These are phyloP conservation scores for Phytophthora pluvialis DNA, from an alignment of 352 stramenopile species.

Conservation along the genomic window DNA sequence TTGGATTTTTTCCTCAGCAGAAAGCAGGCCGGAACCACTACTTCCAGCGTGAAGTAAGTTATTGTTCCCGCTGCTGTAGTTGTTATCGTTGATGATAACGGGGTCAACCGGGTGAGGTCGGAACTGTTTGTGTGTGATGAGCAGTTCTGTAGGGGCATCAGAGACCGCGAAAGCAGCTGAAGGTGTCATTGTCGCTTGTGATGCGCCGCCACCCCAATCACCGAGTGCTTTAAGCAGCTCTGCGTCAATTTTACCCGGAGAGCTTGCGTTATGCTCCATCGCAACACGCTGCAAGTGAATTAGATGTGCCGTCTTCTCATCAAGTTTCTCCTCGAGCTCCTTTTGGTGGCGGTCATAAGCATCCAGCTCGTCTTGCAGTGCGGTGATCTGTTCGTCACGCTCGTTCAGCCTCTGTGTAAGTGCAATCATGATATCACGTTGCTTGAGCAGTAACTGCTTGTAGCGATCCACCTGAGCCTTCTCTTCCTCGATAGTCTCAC, in stretches of 20 bases:
- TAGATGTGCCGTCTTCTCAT: conserved; percentile 93
- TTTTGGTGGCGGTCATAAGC: conserved; percentile 93
- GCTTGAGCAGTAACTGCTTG: conserved; percentile 96
- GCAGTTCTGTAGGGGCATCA: conserved; percentile 39
- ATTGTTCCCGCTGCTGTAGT: conserved; percentile 29
- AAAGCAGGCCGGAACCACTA: conserved; percentile 46
- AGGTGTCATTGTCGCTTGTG: conserved; percentile 9
- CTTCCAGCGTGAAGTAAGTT: conserved; percentile 19
- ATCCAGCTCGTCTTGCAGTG: conserved; percentile 95
- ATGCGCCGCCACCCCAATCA: conserved; percentile 49
- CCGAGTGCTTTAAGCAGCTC: conserved; percentile 75
- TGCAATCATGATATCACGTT: conserved; percentile 97
- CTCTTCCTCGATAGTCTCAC: conserved; percentile 94
- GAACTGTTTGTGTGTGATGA: conserved; percentile 79
- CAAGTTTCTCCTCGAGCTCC: conserved; percentile 93
- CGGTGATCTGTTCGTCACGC: conserved; percentile 95
- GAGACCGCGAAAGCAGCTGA: conserved; percentile 1
- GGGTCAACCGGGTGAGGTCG: conserved; percentile 51
- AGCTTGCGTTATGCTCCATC: conserved; percentile 88
- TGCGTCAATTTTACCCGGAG: conserved; percentile 57
- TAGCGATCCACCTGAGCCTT: conserved; percentile 96
- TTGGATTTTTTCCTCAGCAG: conserved; percentile 85
- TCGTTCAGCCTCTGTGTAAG: conserved; percentile 95
- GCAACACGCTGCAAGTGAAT: conserved; percentile 94
- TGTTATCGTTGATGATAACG: conserved; percentile 51